Evolutionary conservation across 352 stramenopile genomes (phyloP), one percentile per base, ranked within the genome.

Genomic region (Phytophthora ohioensis): DNA sequence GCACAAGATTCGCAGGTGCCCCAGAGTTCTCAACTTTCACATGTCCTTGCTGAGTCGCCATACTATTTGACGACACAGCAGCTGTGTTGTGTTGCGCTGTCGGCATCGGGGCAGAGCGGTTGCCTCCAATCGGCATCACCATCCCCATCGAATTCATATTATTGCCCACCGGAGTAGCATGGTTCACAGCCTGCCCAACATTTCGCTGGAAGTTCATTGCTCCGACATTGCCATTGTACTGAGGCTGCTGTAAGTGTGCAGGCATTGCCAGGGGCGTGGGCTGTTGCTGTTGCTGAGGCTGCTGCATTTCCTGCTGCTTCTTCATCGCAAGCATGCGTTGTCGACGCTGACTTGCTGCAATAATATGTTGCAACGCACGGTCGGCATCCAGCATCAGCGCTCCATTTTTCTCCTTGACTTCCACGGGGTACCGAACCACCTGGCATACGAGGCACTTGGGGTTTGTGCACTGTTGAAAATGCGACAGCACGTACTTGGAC

Each of bases 381-480:
- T 92, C 84, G 6, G 86, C 85, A 71, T 95, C 87, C 31, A 94
- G 79, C 76, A 97, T 94, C 21, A 97, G 57, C n/a, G 77, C 73
- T 3, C 89, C 91, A 67, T 91, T 92, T 66, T 94, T 95, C 72
- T 97, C 91, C 62, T 97, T 97, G 53, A 94, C 88, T 81, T 99
- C 95, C 35, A 99, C 98, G 3, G 97, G 97, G 74, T 98, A 98
- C n/a, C 97, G 85, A 17, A 99, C 96, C 15, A 98, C 94, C 35
- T 98, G 94, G 73, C 98, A 99, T 3, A 99, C 97, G 6, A 97
- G 87, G 82, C 98, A 99, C 57, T 97, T 92, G n/a, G 91, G 72
- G 69, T 99, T 98, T 51, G 98, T 97, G 72, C 98, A 99, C 46
- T 98, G 93, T 79, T 99, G 97, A 67, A 99, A 99, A 78, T 99